Evolutionary conservation across 2,329 filamentous ascomycete species (phyloP).

Genomic region (Harringtonia lauricola): DNA sequence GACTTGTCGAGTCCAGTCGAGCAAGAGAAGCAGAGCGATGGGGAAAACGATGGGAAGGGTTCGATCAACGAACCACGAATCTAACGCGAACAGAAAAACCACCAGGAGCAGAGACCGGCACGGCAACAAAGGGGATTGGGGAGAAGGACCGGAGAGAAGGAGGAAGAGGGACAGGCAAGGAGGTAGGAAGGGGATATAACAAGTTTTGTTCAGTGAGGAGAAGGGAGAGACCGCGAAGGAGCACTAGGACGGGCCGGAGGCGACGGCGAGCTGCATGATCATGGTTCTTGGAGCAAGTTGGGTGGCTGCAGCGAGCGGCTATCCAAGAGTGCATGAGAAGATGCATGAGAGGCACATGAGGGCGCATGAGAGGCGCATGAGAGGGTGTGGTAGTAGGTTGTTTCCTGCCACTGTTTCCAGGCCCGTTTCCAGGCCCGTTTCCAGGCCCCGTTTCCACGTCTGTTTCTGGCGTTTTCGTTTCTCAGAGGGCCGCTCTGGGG

Average conservation of each 20-base stretch:
- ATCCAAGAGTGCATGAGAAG: not conserved
- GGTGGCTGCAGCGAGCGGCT: conserved; percentile 6
- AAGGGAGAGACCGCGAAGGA: not conserved
- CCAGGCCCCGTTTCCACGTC: not conserved
- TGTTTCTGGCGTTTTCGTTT: not conserved
- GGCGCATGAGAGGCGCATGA: no score
- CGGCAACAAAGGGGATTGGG: conserved; percentile 18
- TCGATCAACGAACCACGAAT: not conserved
- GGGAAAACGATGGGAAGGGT: not conserved
- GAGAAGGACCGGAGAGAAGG: conserved; percentile 13
- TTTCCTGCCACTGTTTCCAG: not conserved
- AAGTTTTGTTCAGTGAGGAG: not conserved
- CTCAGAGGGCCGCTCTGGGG: not conserved
- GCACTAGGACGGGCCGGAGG: not conserved
- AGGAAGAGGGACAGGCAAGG: conserved; percentile 3
- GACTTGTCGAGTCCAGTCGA: conserved; percentile 13
- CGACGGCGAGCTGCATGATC: not conserved
- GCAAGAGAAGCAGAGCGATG: not conserved
- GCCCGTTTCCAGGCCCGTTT: not conserved
- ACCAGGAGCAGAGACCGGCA: not conserved
- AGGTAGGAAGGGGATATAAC: conserved; percentile 1
- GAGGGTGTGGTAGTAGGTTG: not conserved
- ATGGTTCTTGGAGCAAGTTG: no score
- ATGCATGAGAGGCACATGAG: no score
- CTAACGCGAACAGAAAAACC: not conserved